These are phyloP conservation scores for Sinapis alba DNA, from an alignment of 441 rosid species.

Conservation along the genomic window DNA sequence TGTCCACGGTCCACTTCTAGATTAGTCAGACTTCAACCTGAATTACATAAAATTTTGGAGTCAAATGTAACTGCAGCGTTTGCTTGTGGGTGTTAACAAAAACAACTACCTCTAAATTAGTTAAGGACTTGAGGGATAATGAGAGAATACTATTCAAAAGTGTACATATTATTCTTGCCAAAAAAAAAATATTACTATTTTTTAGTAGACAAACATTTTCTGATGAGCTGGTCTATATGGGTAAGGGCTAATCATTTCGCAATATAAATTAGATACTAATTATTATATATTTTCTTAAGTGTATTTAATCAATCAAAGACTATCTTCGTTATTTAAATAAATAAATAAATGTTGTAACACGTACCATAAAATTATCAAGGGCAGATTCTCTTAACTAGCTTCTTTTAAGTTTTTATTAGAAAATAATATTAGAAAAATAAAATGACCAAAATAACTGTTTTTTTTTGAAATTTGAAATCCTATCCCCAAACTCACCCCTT, in stretches of 20 bases:
- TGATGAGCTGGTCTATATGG: slow-evolving; percentile 32
- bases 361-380: slow-evolving; percentile 11
- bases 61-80: background rate
- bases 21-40: background rate
- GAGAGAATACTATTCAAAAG: background rate
- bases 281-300: background rate
- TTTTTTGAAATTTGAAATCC: too few relatives aligned
- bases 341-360: slow-evolving; percentile 6
- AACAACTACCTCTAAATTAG: background rate
- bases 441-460: too few relatives aligned
- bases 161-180: slow-evolving; percentile 2
- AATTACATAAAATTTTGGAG: background rate
- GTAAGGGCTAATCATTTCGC: slow-evolving; percentile 27
- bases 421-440: too few relatives aligned
- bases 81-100: background rate
- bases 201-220: slow-evolving; percentile 21
- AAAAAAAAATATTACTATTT: background rate
- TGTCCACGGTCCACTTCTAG: background rate
- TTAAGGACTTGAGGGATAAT: background rate
- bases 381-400: too few relatives aligned
- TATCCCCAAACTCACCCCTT: too few relatives aligned
- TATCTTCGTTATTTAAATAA: background rate
- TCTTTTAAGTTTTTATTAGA: too few relatives aligned
- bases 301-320: slow-evolving; percentile 11
- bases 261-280: slow-evolving; percentile 4